Conservation (phyloP, 768 basidiomycete genomes). For the Tylopilus sp. region DNA sequence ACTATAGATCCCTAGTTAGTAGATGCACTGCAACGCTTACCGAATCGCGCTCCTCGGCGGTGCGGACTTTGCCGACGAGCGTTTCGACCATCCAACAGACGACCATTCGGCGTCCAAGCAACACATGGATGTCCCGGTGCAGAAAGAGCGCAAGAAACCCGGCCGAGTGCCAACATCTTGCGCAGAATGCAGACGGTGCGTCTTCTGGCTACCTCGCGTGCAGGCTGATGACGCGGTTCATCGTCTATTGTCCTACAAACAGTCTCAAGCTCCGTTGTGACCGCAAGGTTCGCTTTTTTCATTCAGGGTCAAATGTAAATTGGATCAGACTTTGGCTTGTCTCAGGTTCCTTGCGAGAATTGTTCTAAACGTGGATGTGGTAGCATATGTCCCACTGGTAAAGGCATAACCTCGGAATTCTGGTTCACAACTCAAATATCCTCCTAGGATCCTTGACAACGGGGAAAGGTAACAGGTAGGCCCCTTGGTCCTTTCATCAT, state of each 20-base stretch:
- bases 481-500: neutral
- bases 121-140: slow-evolving; percentile 3
- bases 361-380: slow-evolving; percentile 74
- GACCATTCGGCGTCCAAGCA: neutral
- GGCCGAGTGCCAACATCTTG: slow-evolving; percentile 46
- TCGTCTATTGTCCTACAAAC: neutral
- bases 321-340: slow-evolving; percentile 13
- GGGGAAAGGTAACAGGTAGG: slow-evolving; percentile 58
- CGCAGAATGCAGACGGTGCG: slow-evolving; percentile 39
- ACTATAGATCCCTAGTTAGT: no score
- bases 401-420: slow-evolving; percentile 2
- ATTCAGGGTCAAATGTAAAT: neutral
- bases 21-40: no score
- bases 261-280: slow-evolving; percentile 67
- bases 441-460: slow-evolving; percentile 48
- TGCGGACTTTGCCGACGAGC: no score
- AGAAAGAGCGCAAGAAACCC: slow-evolving; percentile 43
- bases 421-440: neutral
- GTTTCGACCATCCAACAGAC: no score
- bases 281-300: slow-evolving; percentile 44
- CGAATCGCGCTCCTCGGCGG: no score
- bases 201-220: neutral
- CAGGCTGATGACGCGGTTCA: neutral
- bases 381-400: slow-evolving; percentile 75
- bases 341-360: slow-evolving; percentile 73